phyloP scores from a whole-genome alignment of 495 filamentous ascomycete species.

The Penicillium atrosanguineum region DNA sequence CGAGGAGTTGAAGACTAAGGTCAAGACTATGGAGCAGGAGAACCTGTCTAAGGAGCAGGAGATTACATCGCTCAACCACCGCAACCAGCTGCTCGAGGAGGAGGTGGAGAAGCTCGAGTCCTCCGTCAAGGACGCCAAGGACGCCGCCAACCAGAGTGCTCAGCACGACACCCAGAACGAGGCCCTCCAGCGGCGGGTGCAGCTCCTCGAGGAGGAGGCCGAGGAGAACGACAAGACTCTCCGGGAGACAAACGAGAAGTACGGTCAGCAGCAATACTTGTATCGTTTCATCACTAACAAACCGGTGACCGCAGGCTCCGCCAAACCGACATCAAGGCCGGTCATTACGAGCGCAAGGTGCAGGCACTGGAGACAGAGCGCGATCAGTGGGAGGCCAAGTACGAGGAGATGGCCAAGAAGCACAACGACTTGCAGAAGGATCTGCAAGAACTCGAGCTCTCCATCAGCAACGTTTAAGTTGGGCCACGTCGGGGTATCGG shows the following conservation, averaged over 20 bases:
- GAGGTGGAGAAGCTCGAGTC: constrained; percentile 89
- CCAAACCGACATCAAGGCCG: constrained; percentile 98
- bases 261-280: constrained; percentile 32
- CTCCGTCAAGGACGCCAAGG: constrained; percentile 74
- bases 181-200: constrained; percentile 81
- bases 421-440: constrained; percentile 82
- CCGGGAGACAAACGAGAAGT: constrained; percentile 98
- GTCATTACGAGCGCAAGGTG: constrained; percentile 99
- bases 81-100: constrained; percentile 79
- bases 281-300: constrained; percentile 13
- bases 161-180: constrained; percentile 83
- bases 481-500: constrained; percentile 14
- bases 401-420: constrained; percentile 93
- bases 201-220: constrained; percentile 95
- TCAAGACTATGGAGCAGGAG: constrained; percentile 92
- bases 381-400: constrained; percentile 93
- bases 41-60: constrained; percentile 96
- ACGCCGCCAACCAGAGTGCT: constrained; percentile 66
- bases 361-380: constrained; percentile 86
- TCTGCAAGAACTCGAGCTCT: constrained; percentile 79
- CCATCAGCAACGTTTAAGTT: constrained; percentile 85
- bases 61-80: constrained; percentile 90
- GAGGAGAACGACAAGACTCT: constrained; percentile 92
- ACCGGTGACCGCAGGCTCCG: constrained; percentile 64
- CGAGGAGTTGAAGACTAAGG: constrained; percentile 80